Conservation (phyloP, 2,329 filamentous ascomycete genomes). For the Chrysoporthe puriensis region DNA sequence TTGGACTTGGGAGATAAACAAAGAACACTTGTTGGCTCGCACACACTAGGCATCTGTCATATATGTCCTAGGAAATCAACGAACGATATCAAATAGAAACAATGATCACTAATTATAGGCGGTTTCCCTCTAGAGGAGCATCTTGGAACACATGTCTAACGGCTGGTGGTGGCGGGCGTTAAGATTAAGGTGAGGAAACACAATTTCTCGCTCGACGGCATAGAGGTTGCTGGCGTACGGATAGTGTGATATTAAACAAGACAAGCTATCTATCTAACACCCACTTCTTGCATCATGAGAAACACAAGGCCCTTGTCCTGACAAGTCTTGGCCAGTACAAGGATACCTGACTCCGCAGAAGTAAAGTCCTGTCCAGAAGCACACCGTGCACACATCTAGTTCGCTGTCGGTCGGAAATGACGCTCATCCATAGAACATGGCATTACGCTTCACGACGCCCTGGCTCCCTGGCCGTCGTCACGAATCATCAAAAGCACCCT, state of each 20-base stretch:
- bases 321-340: neutral
- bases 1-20: no score
- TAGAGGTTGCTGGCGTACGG: neutral
- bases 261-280: neutral
- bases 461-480: neutral
- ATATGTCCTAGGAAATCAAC: no score
- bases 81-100: no score
- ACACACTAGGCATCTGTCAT: no score
- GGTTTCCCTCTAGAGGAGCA: no score
- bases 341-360: neutral
- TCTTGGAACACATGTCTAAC: no score
- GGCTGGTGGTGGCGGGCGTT: no score
- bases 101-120: no score
- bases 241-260: conserved; percentile 1
- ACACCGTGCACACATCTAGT: neutral
- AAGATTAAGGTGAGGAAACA: no score
- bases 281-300: neutral
- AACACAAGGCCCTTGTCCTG: neutral
- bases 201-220: no score
- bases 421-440: neutral
- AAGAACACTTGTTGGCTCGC: no score
- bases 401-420: neutral
- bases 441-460: neutral
- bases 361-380: neutral
- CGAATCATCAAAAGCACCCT: conserved; percentile 57